phyloP scores from a whole-genome alignment of 768 basidiomycete genomes.

The Boletus rex-veris region DNA sequence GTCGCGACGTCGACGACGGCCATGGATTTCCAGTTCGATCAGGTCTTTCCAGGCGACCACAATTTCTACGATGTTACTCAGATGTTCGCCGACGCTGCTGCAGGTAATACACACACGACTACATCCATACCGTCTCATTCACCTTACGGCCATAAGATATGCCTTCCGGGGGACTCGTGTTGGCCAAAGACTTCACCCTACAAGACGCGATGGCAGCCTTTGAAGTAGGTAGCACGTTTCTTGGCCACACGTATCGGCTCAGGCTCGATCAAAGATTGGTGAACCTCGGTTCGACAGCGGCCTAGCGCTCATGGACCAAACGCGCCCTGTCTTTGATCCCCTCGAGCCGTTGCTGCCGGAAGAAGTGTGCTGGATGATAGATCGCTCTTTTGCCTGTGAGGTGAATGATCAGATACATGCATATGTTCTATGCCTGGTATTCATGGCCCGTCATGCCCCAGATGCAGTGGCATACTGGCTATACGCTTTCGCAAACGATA shows the following conservation, averaged over 20 bases:
- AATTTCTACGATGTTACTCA: conserved; percentile 62
- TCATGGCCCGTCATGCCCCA: conserved; percentile 31
- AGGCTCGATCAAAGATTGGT: conserved; percentile 63
- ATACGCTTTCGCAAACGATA: conserved; percentile 81
- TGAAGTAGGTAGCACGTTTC: conserved; percentile 49
- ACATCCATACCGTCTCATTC: conserved; percentile 1
- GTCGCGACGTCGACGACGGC: conserved; percentile 3
- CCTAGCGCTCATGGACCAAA: conserved; percentile 43
- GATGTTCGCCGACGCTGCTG: conserved; percentile 55
- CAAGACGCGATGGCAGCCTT: conserved; percentile 94
- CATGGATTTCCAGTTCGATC: conserved; percentile 17
- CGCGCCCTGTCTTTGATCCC: conserved; percentile 57
- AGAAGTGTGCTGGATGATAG: conserved; percentile 87
- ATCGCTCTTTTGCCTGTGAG: conserved; percentile 74
- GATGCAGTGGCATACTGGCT: conserved; percentile 88
- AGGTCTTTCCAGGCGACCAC: conserved; percentile 50
- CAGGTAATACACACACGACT: conserved; percentile 42
- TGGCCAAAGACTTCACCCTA: conserved; percentile 68
- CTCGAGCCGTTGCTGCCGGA: conserved; percentile 61
- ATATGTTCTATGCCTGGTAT: conserved; percentile 8
- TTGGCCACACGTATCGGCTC: conserved; percentile 12
- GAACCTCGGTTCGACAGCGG: conserved; percentile 90
- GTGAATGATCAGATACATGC: conserved; percentile 39
- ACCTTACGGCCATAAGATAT: conserved; percentile 47
- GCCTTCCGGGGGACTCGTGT: conserved; percentile 56